Percentiles rank a stretch among this genome's conserved stretches.
These are phyloP conservation scores for Calycina herbarum DNA, from an alignment of 2,329 filamentous ascomycete species.

Conservation along the genomic window DNA sequence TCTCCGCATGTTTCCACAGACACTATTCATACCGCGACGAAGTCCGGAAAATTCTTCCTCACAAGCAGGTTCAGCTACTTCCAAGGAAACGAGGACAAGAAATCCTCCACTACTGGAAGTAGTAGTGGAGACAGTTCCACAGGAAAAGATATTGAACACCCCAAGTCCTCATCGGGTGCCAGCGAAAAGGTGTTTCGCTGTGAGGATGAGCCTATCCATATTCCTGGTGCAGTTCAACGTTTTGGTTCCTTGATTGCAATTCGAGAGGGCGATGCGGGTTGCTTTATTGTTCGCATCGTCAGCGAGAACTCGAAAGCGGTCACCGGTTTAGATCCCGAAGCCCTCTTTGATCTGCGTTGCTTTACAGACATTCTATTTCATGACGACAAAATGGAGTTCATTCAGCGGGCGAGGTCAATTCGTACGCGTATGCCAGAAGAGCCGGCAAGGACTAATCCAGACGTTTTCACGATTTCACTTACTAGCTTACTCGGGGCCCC, in stretches of 20 bases:
- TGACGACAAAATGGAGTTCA: conserved; percentile 25
- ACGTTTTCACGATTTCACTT: conserved; percentile 27
- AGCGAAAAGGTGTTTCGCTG: conserved; percentile 23
- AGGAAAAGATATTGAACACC: not conserved
- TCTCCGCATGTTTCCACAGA: conserved; percentile 7
- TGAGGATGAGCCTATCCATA: conserved; percentile 31
- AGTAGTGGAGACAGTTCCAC: not conserved
- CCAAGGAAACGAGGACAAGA: not conserved
- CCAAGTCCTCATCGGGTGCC: not conserved
- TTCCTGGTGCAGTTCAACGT: conserved; percentile 27
- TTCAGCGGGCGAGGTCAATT: conserved; percentile 16
- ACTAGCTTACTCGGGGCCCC: conserved; percentile 22
- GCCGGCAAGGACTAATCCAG: conserved; percentile 20
- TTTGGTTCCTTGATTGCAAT: conserved; percentile 30
- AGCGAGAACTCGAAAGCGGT: conserved; percentile 28
- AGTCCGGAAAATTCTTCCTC: conserved; percentile 8
- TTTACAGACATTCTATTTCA: conserved; percentile 27
- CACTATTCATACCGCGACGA: not conserved
- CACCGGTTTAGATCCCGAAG: conserved; percentile 22
- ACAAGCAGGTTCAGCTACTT: conserved; percentile 12
- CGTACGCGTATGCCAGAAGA: conserved; percentile 9
- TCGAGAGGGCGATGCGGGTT: conserved; percentile 19
- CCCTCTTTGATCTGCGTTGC: conserved; percentile 26
- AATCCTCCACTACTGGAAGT: not conserved
- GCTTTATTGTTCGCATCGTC: conserved; percentile 25